Percentiles rank a stretch among this genome's conserved stretches.
Evolutionary conservation across 2,329 filamentous ascomycete species (phyloP).

Genomic region (Rhinocladiella similis): DNA sequence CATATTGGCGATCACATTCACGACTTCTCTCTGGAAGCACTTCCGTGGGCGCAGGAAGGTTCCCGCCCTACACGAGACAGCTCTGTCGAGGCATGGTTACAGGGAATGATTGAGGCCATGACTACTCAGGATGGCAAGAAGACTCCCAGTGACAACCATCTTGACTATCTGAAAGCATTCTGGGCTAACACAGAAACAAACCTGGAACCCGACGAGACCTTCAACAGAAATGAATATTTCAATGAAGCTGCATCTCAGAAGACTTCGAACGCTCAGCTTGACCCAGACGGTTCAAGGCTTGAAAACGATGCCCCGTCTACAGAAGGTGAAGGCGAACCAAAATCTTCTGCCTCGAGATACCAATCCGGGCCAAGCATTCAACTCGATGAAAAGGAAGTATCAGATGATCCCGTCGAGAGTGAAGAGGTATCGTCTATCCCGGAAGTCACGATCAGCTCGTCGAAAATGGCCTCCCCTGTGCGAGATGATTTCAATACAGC

Average conservation of each 20-base stretch:
- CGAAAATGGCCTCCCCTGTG: no score
- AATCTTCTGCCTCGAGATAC: no score
- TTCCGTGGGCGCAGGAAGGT: background rate
- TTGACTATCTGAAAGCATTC: background rate
- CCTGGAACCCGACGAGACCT: background rate
- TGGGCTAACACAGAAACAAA: background rate
- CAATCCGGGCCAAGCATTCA: no score
- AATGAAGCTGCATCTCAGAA: background rate
- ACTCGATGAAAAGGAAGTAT: no score
- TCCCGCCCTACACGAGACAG: background rate
- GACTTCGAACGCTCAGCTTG: background rate
- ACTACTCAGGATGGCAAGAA: background rate
- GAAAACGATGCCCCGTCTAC: background rate
- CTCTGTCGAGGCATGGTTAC: background rate
- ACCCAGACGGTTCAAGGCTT: background rate
- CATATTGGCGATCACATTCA: background rate
- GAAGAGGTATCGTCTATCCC: no score
- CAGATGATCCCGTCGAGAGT: no score
- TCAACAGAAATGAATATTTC: background rate
- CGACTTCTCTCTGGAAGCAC: background rate
- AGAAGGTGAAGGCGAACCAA: no score
- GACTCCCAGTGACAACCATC: background rate
- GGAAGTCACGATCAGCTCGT: no score
- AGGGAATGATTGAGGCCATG: background rate
- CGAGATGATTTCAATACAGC: no score